Conservation (phyloP, 2,329 filamentous ascomycete species). For the Arthrobotrys megalospora region DNA sequence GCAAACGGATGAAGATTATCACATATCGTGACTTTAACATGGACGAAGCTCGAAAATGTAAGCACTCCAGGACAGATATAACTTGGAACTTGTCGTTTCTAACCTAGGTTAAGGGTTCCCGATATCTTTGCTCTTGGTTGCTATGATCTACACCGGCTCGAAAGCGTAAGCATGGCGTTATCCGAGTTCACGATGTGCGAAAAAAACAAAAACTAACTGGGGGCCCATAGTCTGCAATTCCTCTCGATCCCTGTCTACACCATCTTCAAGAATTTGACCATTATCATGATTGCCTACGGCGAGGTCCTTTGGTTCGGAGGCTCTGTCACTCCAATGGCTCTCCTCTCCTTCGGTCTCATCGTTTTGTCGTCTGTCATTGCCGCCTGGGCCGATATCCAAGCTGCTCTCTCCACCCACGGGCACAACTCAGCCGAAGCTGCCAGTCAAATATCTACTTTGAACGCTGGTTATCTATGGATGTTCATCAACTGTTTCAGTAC, state of each 20-base stretch:
- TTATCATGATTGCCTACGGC: slow-evolving; percentile 97
- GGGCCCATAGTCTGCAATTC: slow-evolving; percentile 78
- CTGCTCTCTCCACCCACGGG: slow-evolving; percentile 78
- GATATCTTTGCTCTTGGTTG: slow-evolving; percentile 92
- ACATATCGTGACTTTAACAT: slow-evolving; percentile 86
- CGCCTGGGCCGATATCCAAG: slow-evolving; percentile 96
- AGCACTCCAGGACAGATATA: slow-evolving; percentile 65
- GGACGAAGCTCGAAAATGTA: slow-evolving; percentile 94
- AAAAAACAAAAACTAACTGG: neutral
- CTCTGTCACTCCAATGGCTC: slow-evolving; percentile 85
- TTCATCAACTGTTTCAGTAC: slow-evolving; percentile 95
- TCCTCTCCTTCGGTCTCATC: slow-evolving; percentile 97
- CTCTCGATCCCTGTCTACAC: slow-evolving; percentile 98
- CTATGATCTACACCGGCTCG: slow-evolving; percentile 98
- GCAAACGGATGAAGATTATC: slow-evolving; percentile 86
- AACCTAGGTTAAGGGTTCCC: slow-evolving; percentile 81
- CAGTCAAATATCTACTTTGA: slow-evolving; percentile 86
- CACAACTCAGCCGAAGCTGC: slow-evolving; percentile 74
- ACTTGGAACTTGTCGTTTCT: slow-evolving; percentile 1
- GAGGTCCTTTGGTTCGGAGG: slow-evolving; percentile 99
- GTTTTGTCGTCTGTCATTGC: slow-evolving; percentile 94
- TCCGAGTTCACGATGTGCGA: slow-evolving; percentile 1
- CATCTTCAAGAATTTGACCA: slow-evolving; percentile 99
- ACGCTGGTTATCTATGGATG: slow-evolving; percentile 98
- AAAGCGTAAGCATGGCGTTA: slow-evolving; percentile 74